A percentile compares a stretch with the other conserved stretches of the same genome.
phyloP scores from a whole-genome alignment of 2,329 filamentous ascomycete species.

The Albifimbria verrucaria region DNA sequence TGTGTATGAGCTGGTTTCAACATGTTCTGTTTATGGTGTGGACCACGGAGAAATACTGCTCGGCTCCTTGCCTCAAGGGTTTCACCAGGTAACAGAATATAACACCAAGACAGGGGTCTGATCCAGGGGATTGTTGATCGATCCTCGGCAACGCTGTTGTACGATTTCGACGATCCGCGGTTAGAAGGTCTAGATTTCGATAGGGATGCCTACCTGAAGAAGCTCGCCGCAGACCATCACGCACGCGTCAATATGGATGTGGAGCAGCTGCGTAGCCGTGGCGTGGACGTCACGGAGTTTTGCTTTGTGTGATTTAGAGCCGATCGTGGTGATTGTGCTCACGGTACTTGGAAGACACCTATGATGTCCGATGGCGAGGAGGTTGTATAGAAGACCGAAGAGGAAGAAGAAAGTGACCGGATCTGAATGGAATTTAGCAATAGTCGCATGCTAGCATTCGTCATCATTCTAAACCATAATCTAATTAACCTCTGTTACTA shows the following conservation, averaged over 20 bases:
- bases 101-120: neutral
- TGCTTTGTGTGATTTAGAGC: neutral
- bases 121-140: neutral
- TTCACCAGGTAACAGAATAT: neutral
- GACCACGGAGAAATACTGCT: neutral
- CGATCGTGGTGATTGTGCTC: no score
- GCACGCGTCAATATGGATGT: neutral
- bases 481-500: no score
- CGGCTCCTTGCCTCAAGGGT: neutral
- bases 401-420: no score
- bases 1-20: neutral
- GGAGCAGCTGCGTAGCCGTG: neutral
- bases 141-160: neutral
- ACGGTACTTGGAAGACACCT: no score
- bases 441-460: no score
- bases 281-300: neutral
- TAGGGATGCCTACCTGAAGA: neutral
- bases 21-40: neutral
- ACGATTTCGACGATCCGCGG: neutral
- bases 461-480: no score
- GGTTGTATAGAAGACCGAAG: no score
- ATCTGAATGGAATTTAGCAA: no score
- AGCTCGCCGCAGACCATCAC: neutral
- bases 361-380: no score
- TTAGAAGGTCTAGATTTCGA: neutral